Percentiles rank a stretch among this genome's conserved stretches.
phyloP scores from a whole-genome alignment of 768 basidiomycete species.

The Rhodotorula sphaerocarpa region DNA sequence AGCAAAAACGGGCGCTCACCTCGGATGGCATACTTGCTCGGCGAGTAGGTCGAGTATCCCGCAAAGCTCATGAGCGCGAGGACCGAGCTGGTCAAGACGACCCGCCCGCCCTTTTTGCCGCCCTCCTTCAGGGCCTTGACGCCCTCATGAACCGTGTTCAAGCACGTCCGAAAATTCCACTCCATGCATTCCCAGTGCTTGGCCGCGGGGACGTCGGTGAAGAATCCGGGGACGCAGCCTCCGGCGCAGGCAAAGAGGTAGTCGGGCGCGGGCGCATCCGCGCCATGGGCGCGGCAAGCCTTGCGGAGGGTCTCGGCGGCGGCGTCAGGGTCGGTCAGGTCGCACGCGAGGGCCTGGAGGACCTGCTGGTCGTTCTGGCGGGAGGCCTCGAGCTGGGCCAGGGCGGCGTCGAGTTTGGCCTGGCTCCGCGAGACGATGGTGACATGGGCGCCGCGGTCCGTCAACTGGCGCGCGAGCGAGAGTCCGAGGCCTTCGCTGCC shows the following conservation, averaged over 20 bases:
- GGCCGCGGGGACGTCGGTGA: slow-evolving; percentile 60
- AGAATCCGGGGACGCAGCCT: slow-evolving; percentile 56
- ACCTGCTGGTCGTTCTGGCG: slow-evolving; percentile 56
- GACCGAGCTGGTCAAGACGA: slow-evolving; percentile 62
- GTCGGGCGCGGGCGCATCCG: slow-evolving; percentile 54
- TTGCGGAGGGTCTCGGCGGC: slow-evolving; percentile 59
- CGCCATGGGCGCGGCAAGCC: slow-evolving; percentile 54
- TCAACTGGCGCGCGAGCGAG: slow-evolving; percentile 60
- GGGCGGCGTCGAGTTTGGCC: slow-evolving; percentile 55
- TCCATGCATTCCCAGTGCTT: slow-evolving; percentile 57
- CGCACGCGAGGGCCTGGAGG: slow-evolving; percentile 59
- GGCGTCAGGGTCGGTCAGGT: slow-evolving; percentile 51
- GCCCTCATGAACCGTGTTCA: slow-evolving; percentile 57
- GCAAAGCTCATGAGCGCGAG: slow-evolving; percentile 66
- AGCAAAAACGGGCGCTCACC: too few species aligned
- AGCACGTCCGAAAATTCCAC: slow-evolving; percentile 54
- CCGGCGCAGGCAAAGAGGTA: slow-evolving; percentile 76
- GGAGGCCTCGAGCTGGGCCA: slow-evolving; percentile 58
- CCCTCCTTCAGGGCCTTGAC: slow-evolving; percentile 57
- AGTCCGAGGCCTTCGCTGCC: slow-evolving; percentile 75
- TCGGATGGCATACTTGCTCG: slow-evolving; percentile 75
- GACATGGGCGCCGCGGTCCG: slow-evolving; percentile 64
- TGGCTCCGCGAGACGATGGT: slow-evolving; percentile 75
- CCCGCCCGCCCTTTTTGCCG: slow-evolving; percentile 59
- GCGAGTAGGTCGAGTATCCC: slow-evolving; percentile 71